These are phyloP conservation scores for Termitomyces sp. DNA, from an alignment of 768 basidiomycete genomes.

Conservation along the genomic window DNA sequence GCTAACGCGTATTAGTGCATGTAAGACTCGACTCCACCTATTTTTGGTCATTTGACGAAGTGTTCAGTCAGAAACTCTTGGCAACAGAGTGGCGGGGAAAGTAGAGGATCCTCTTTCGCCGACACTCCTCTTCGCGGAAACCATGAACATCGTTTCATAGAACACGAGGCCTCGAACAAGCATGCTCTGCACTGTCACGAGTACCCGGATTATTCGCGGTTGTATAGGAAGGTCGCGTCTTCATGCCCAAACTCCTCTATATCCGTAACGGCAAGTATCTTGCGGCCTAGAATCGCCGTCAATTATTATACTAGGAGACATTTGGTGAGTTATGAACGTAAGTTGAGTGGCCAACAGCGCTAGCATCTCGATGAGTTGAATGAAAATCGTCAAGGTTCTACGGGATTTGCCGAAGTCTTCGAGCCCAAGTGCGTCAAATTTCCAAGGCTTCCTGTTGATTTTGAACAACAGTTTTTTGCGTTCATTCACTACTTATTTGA, in stretches of 20 bases:
- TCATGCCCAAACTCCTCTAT: too few species aligned
- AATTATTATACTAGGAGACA: neutral
- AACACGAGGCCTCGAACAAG: neutral
- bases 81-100: neutral
- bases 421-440: too few species aligned
- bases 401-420: too few species aligned
- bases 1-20: neutral
- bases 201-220: neutral
- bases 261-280: neutral
- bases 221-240: neutral
- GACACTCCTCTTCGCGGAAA: neutral
- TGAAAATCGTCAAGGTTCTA: too few species aligned
- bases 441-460: too few species aligned
- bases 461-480: too few species aligned
- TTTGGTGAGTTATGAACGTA: neutral
- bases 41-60: neutral
- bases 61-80: neutral
- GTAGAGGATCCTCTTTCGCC: neutral
- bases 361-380: too few species aligned
- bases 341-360: too few species aligned
- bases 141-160: neutral
- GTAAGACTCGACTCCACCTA: neutral
- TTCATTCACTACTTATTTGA: too few species aligned
- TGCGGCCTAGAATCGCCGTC: neutral
- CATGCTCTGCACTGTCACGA: neutral